Conservation (phyloP, 2,329 filamentous ascomycete genomes). For the Tolypocladium album region DNA sequence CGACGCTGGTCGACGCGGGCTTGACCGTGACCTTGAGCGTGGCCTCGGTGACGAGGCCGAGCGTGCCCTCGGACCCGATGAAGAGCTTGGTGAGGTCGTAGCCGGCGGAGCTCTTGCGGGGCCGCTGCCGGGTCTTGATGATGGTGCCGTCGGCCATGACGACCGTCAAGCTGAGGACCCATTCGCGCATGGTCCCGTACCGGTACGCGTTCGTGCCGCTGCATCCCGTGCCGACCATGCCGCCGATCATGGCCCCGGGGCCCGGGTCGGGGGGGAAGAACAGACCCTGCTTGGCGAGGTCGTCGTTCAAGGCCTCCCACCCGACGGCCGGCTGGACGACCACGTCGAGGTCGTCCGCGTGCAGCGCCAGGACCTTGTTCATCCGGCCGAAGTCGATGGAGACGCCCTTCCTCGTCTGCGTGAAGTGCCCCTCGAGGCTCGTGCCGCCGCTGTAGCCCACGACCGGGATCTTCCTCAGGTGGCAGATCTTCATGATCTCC, state of each 20-base stretch:
- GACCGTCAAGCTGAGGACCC: slow-evolving; percentile 79
- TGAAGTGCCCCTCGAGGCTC: slow-evolving; percentile 80
- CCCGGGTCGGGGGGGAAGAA: slow-evolving; percentile 92
- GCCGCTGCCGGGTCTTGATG: slow-evolving; percentile 79
- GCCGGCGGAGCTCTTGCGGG: slow-evolving; percentile 80
- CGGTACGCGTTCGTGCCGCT: slow-evolving; percentile 82
- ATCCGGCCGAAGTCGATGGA: slow-evolving; percentile 81
- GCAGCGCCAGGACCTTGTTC: slow-evolving; percentile 67
- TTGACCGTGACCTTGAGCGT: slow-evolving; percentile 77
- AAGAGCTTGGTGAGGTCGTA: slow-evolving; percentile 88
- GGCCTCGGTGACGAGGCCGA: slow-evolving; percentile 85
- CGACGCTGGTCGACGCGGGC: slow-evolving; percentile 70
- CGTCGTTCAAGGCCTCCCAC: slow-evolving; percentile 78
- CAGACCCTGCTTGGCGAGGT: slow-evolving; percentile 59
- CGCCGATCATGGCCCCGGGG: slow-evolving; percentile 85
- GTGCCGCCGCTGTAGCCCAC: slow-evolving; percentile 83
- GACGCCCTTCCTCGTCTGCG: slow-evolving; percentile 70
- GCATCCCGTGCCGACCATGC: slow-evolving; percentile 67
- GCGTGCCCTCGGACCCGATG: slow-evolving; percentile 83
- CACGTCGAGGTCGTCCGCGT: slow-evolving; percentile 68
- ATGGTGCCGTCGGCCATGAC: slow-evolving; percentile 84
- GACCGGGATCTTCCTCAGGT: slow-evolving; percentile 69
- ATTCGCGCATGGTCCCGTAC: slow-evolving; percentile 91
- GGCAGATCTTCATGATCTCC: slow-evolving; percentile 81
- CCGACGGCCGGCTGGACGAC: slow-evolving; percentile 73